A percentile compares a stretch with the other conserved stretches of the same genome.
Conservation (phyloP, 768 basidiomycete species). For the Leccinum boreale region DNA sequence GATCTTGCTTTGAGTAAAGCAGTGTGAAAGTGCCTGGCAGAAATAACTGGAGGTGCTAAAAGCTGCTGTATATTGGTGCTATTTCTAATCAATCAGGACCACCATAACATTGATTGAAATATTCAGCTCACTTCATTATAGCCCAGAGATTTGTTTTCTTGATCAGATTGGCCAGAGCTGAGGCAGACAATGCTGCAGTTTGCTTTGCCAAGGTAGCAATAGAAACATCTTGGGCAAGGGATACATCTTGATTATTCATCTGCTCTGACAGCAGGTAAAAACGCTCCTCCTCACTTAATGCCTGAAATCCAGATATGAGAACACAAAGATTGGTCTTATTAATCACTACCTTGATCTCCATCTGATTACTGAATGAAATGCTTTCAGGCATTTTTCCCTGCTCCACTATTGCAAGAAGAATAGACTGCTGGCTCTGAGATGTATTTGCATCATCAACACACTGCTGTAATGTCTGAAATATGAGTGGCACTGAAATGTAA, state of each 20-base stretch:
- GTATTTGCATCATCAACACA: slow-evolving; percentile 60
- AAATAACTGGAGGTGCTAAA: slow-evolving; percentile 16
- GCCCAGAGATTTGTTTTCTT: slow-evolving; percentile 54
- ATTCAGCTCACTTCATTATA: slow-evolving; percentile 14
- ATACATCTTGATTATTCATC: slow-evolving; percentile 35
- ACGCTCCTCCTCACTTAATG: slow-evolving; percentile 76
- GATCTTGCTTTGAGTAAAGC: slow-evolving; percentile 71
- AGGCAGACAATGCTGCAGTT: slow-evolving; percentile 86
- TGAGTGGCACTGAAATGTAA: slow-evolving; percentile 46
- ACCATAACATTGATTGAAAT: neutral
- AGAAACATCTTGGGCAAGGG: slow-evolving; percentile 74
- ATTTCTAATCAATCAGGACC: neutral
- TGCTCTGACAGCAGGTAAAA: slow-evolving; percentile 49
- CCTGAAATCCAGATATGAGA: slow-evolving; percentile 41
- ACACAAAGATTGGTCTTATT: neutral
- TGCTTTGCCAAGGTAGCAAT: slow-evolving; percentile 71
- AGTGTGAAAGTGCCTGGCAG: slow-evolving; percentile 61
- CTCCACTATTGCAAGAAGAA: slow-evolving; percentile 73
- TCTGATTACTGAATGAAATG: slow-evolving; percentile 83
- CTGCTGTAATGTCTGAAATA: slow-evolving; percentile 59
- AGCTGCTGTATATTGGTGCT: slow-evolving; percentile 4
- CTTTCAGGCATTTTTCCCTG: slow-evolving; percentile 58
- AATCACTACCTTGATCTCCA: slow-evolving; percentile 61
- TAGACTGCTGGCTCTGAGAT: slow-evolving; percentile 62
- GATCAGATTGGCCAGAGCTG: slow-evolving; percentile 73